Base-by-base conservation (phyloP, 805 yeast species). In the Priceomyces fermenticarens region DNA sequence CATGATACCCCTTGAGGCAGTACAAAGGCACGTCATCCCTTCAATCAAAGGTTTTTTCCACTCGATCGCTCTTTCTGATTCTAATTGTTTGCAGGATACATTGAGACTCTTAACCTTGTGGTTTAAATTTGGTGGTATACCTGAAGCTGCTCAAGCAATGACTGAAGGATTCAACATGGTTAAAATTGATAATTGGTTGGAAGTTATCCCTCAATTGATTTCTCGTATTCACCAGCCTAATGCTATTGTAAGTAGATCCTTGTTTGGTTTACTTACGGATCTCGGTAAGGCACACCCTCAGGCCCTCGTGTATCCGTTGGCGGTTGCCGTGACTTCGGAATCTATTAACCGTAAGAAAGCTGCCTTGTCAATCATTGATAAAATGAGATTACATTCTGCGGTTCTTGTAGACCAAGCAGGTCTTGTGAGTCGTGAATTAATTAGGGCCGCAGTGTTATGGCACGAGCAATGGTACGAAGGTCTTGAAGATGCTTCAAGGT, bases 401-500 rank as follows among this genome's bases (percentile, higher is more conserved):
- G 65, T 70, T 0, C 68, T 93, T 45, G 97, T 93, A 20, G 89
- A 85, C 47, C 98, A 93, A 58, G 90, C 97, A 0, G 97, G 89
- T 51, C 62, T 90, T 41, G 97, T 93, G n/a, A 86, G 96, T 65
- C 83, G 82, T 49, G 99, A 93, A 56, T 76, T 93, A 42, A 90
- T 93, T 47, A 73, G 98, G 49, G 96, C 89, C 12, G 97, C 98
- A 1, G 97, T 91, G 3, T 65, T 93, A 45, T 90, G 99, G 97
- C 96, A 89, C 55, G 99, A 93, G 55, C 84, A 85, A 58, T 93
- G 99, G 99, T 90, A 89, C 52, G 98, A 91, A 64, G 97, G 96
- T 2, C 71, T 93, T 26, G 99, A 93, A 58, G 97, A 93, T 67
- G 99, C 99, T 0, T 89, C 97, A 3, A 73, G 97, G 44, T 75